Conservation (phyloP, 208 protist genomes). For the Strigomonas galati region DNA sequence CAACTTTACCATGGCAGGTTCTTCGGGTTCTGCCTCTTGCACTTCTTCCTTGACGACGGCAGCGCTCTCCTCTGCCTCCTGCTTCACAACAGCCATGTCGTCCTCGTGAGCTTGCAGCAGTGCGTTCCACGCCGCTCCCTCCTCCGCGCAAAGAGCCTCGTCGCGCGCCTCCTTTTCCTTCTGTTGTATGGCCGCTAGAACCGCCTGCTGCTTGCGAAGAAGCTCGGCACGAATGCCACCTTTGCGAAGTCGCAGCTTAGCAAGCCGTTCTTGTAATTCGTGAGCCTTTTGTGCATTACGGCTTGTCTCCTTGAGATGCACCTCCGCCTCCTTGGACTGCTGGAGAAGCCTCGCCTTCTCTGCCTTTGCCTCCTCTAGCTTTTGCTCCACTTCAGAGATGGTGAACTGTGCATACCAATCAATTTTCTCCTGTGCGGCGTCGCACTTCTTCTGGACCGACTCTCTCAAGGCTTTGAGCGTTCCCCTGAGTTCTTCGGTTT, state of each 20-base stretch:
- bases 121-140: background rate
- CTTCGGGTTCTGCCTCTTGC: slow-evolving; percentile 2
- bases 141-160: no score
- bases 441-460: background rate
- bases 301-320: background rate
- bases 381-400: slow-evolving; percentile 37
- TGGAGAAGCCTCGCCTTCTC: background rate
- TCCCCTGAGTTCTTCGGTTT: no score
- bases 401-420: slow-evolving; percentile 59
- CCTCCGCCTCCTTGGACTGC: background rate
- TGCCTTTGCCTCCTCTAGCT: slow-evolving; percentile 12
- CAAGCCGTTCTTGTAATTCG: slow-evolving; percentile 18
- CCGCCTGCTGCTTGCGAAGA: background rate
- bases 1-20: no score
- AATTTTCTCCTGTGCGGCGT: slow-evolving; percentile 25
- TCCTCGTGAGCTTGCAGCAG: background rate
- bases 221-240: no score
- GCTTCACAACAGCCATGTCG: background rate
- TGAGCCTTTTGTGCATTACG: background rate
- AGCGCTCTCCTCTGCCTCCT: background rate
- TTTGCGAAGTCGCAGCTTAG: slow-evolving; percentile 1
- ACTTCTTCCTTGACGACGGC: background rate
- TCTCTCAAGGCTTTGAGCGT: no score
- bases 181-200: background rate
- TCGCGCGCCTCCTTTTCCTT: background rate